These are phyloP conservation scores for Pythium guiyangense DNA, from an alignment of 352 stramenopile species.

Conservation along the genomic window DNA sequence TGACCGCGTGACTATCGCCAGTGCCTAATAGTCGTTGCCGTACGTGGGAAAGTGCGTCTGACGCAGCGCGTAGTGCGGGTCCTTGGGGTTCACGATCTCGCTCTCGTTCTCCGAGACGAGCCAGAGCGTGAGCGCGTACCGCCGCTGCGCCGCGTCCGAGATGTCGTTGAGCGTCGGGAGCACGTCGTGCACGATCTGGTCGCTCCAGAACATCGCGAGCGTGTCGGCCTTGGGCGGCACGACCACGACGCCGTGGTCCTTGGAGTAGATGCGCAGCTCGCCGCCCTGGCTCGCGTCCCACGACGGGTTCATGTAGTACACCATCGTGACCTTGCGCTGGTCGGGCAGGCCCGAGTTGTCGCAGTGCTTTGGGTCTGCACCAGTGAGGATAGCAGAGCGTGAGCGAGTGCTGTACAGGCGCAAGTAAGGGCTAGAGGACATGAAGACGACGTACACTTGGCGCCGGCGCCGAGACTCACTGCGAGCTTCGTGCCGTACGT, in stretches of 20 bases:
- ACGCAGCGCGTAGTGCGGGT: conserved; percentile 30
- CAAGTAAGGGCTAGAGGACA: not conserved
- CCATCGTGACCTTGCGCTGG: conserved; percentile 60
- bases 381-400: not conserved
- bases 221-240: conserved; percentile 66
- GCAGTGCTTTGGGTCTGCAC: conserved; percentile 46
- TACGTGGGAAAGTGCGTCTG: conserved; percentile 33
- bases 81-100: conserved; percentile 41
- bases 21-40: conserved; percentile 9
- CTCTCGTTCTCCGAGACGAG: conserved; percentile 46
- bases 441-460: conserved; percentile 28
- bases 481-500: conserved; percentile 46
- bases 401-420: not conserved
- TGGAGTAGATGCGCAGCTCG: conserved; percentile 46
- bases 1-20: too few relatives aligned
- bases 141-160: conserved; percentile 18
- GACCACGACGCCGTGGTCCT: conserved; percentile 31
- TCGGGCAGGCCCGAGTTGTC: conserved; percentile 44
- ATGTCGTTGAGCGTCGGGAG: conserved; percentile 50
- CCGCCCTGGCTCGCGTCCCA: conserved; percentile 53
- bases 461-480: conserved; percentile 40
- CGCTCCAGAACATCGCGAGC: conserved; percentile 86
- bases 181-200: conserved; percentile 83
- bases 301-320: conserved; percentile 74
- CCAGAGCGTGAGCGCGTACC: conserved; percentile 89